Percentiles rank a stretch among this genome's conserved stretches.
Evolutionary conservation across 352 stramenopile genomes (phyloP).

Genomic region (Phytophthora hybrid): DNA sequence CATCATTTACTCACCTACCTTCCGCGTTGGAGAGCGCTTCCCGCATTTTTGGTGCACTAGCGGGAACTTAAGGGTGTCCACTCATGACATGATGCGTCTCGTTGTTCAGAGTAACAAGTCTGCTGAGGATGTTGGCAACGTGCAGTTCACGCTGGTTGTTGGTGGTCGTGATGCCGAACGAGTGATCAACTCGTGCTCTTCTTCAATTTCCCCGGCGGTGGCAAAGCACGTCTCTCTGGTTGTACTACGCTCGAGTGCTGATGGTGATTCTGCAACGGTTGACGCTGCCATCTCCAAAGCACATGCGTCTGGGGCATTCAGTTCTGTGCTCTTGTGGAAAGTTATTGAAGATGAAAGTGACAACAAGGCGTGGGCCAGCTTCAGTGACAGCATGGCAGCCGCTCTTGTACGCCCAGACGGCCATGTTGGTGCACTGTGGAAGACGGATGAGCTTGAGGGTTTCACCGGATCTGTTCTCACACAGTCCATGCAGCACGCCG

Average conservation of each 20-base stretch:
- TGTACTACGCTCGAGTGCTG: conserved; percentile 37
- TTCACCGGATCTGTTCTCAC: conserved; percentile 24
- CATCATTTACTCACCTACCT: conserved; percentile 55
- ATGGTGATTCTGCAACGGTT: conserved; percentile 22
- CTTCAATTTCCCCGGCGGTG: conserved; percentile 10
- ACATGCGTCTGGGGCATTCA: conserved; percentile 32
- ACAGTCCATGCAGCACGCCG: conserved; percentile 35
- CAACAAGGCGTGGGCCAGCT: conserved; percentile 50
- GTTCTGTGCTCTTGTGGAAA: conserved; percentile 45
- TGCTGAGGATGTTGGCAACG: conserved; percentile 22
- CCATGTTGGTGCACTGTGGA: conserved; percentile 78
- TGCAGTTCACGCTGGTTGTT: conserved; percentile 72
- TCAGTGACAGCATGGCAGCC: conserved; percentile 43
- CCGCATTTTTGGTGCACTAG: conserved; percentile 70
- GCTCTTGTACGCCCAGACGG: conserved; percentile 84
- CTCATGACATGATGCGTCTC: conserved; percentile 49
- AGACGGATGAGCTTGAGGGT: conserved; percentile 28
- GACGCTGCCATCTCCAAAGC: conserved; percentile 19
- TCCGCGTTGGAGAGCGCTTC: conserved; percentile 66
- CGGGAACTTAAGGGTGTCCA: conserved; percentile 50
- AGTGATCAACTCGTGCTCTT: conserved; percentile 30
- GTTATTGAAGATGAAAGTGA: conserved; percentile 37
- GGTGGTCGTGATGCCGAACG: conserved; percentile 35
- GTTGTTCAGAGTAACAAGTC: conserved; percentile 13
- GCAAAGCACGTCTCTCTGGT: conserved; percentile 53